Evolutionary conservation across 179 eudicot genomes (phyloP).

Genomic region (Pouteria campechiana): DNA sequence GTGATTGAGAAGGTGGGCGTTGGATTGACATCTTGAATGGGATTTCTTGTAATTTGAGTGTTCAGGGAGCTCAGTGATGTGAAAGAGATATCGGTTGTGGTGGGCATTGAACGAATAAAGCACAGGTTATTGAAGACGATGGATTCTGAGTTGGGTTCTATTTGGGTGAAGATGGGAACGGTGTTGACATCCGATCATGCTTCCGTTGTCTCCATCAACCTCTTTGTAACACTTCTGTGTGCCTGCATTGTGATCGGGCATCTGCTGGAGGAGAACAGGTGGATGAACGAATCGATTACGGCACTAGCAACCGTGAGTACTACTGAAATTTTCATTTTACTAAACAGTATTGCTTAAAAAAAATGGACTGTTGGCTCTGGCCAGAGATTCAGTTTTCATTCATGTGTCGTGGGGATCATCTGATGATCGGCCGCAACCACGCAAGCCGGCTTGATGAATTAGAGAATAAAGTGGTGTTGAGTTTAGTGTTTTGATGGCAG

Average conservation of each 20-base stretch:
- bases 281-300: slow-evolving; percentile 98
- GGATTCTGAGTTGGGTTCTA: slow-evolving; percentile 29
- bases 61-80: no score
- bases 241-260: slow-evolving; percentile 88
- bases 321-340: no score
- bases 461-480: no score
- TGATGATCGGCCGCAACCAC: neutral
- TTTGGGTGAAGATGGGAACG: slow-evolving; percentile 17
- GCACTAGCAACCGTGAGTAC: slow-evolving; percentile 65
- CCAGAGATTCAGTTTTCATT: no score
- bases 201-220: slow-evolving; percentile 71
- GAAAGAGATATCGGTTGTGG: no score
- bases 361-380: no score
- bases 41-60: neutral
- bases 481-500: slow-evolving; percentile 23
- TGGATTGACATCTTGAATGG: slow-evolving; percentile 62
- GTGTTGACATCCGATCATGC: slow-evolving; percentile 55
- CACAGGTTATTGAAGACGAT: slow-evolving; percentile 18
- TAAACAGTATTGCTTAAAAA: no score
- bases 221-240: slow-evolving; percentile 78
- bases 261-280: slow-evolving; percentile 81
- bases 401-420: neutral
- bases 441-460: neutral
- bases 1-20: no score
- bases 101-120: no score